Evolutionary conservation across 768 basidiomycete species (phyloP).

Genomic region (Mycena galopus): DNA sequence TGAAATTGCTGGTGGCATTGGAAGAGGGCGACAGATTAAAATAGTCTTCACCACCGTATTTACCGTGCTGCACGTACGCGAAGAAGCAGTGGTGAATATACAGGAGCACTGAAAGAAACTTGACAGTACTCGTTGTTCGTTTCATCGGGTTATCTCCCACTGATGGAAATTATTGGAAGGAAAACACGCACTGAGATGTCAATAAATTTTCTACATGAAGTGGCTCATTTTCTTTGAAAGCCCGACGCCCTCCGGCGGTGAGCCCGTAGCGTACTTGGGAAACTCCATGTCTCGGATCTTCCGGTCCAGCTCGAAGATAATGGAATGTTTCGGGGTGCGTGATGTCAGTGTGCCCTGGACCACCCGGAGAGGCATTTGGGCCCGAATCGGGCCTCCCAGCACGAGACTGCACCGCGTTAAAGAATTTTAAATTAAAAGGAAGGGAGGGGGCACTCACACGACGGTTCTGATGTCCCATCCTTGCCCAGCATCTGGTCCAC

Average conservation of each 20-base stretch:
- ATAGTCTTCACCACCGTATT: constrained; percentile 57
- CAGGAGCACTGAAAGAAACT: constrained; percentile 69
- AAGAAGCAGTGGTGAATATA: constrained; percentile 84
- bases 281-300: constrained; percentile 77
- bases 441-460: constrained; percentile 62
- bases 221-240: constrained; percentile 77
- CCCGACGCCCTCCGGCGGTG: constrained; percentile 61
- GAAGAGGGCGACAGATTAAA: constrained; percentile 48
- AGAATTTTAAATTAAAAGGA: neutral
- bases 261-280: constrained; percentile 70
- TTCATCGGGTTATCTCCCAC: neutral
- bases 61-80: constrained; percentile 44
- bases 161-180: neutral
- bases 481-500: constrained; percentile 69
- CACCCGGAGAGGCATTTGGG: constrained; percentile 74
- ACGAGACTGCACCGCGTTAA: constrained; percentile 60
- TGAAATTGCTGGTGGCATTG: constrained; percentile 38
- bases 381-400: constrained; percentile 79
- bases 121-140: too few relatives aligned
- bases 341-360: constrained; percentile 78
- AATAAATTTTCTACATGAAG: constrained; percentile 83
- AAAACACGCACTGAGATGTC: constrained; percentile 68
- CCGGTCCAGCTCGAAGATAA: constrained; percentile 75
- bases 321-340: constrained; percentile 70
- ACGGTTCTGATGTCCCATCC: constrained; percentile 68